These are phyloP conservation scores for Metroxylon sagu DNA, from an alignment of 176 grass and related monocot species.

Conservation along the genomic window DNA sequence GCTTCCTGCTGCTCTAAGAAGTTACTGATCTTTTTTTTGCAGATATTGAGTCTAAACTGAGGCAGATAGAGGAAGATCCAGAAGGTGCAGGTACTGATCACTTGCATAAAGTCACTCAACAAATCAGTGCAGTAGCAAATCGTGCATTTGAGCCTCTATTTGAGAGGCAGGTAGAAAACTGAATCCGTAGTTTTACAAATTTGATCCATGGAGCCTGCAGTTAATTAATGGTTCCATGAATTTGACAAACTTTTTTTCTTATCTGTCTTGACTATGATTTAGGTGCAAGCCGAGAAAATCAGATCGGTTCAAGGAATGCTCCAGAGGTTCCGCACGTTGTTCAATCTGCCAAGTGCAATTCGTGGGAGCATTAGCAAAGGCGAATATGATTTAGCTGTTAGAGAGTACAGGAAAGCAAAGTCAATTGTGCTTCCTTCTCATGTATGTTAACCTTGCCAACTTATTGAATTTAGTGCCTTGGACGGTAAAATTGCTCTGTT, in stretches of 20 bases:
- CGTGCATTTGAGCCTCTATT: slow-evolving; percentile 92
- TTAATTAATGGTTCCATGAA: no score
- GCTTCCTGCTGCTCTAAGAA: slow-evolving; percentile 15
- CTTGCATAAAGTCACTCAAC: slow-evolving; percentile 78
- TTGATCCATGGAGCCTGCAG: not conserved
- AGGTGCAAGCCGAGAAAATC: slow-evolving; percentile 99
- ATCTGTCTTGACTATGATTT: not conserved
- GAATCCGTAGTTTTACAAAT: slow-evolving; percentile 2
- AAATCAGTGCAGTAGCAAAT: slow-evolving; percentile 73
- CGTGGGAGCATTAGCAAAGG: slow-evolving; percentile 94
- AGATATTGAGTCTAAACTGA: slow-evolving; percentile 94
- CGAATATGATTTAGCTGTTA: slow-evolving; percentile 98
- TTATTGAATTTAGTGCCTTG: no score
- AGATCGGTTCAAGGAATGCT: slow-evolving; percentile 99
- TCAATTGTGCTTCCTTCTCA: slow-evolving; percentile 99
- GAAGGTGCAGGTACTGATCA: slow-evolving; percentile 94
- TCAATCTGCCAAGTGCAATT: slow-evolving; percentile 92
- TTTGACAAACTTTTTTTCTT: no score
- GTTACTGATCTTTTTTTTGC: slow-evolving; percentile 1
- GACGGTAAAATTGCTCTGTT: no score
- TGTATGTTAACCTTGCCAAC: slow-evolving; percentile 28
- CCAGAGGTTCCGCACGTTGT: slow-evolving; percentile 94
- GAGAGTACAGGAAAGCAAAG: slow-evolving; percentile 99
- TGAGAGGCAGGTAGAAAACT: slow-evolving; percentile 83
- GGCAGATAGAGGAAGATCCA: slow-evolving; percentile 97